Evolutionary conservation across 768 basidiomycete genomes (phyloP), one percentile per base, ranked within the genome.

Genomic region (Vishniacozyma victoriae): DNA sequence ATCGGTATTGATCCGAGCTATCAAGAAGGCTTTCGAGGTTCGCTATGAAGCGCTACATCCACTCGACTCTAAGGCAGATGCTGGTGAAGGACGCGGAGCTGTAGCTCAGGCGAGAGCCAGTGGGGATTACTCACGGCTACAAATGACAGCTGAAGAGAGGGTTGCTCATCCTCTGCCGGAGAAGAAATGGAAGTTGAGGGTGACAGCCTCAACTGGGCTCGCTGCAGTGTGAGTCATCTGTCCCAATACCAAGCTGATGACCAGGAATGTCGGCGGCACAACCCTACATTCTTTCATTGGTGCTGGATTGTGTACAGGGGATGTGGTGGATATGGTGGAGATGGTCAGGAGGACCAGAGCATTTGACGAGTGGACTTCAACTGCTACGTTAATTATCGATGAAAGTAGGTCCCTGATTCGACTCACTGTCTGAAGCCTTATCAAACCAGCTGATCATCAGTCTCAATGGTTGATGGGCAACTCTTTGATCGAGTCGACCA

Each of bases 151-250:
- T n/a, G n/a, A n/a, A n/a, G n/a, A n/a, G n/a, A n/a, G n/a, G n/a
- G n/a, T n/a, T n/a, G n/a, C n/a, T n/a, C n/a, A n/a, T n/a, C n/a
- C n/a, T n/a, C n/a, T n/a, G 29, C 9, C 9, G n/a, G 44, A 41
- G 4, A 29, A 49, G n/a, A 45, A 47, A 25, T 62, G 62, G 62
- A 57, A 55, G 13, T 36, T 67, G 33, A 59, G 55, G 4, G 81
- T 99, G 48, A 95, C 92, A 5, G 95, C 95, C 4, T 89, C 89
- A 14, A 96, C 92, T 15, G 91, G 91, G 22, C 93, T 97, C 63
- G 92, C 93, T 15, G 65, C 54, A 19, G 58, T 67, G 65, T 67
- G 49, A 67, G 65, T 61, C 13, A 3, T 33, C 29, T 33, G 9
- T 4, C 13, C 3, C 35, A 35, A 5, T 7, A 38, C 18, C 4